Evolutionary conservation across 345 rosid genomes (phyloP), one percentile per base, ranked within the genome.

Genomic region (Pseudoturritis turrita): DNA sequence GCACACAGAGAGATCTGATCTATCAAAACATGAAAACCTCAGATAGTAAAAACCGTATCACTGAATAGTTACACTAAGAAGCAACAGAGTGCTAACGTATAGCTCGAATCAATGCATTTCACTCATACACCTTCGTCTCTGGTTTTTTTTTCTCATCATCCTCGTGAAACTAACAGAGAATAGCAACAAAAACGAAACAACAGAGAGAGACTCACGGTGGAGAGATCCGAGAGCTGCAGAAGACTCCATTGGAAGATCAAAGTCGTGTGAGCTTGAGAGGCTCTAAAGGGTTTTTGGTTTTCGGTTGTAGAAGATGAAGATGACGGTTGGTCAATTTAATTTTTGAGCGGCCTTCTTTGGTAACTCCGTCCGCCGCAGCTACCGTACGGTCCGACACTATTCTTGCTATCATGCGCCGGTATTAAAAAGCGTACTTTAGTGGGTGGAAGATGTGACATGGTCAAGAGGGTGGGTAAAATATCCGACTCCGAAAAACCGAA

Each of bases 171-270:
- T 35, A 57, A 60, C 49, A 36, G 6, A 65, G 10, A 14, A 5
- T 14, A 67, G 31, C 52, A 13, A 21, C 13, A 26, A 22, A 59
- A 7, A 50, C n/a, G n/a, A 33, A 65, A 45, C 40, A 5, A 1
- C 0, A 21, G 40, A 58, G 1, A 21, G 10, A 54, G 23, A 60
- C 68, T 73, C 74, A 95, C 99, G 78, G 68, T 70, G 84, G 63
- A 86, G 77, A 55, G 92, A 89, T 73, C 88, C 91, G 62, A 89
- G 83, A 73, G 80, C 77, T 35, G 87, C 74, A 31, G 87, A 83
- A 68, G 91, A 86, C 64, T 82, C 98, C 98, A 94, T 91, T 33
- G 89, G 44, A 63, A 54, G 71, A 53, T 22, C 23, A 49, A 33
- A 51, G 60, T 29, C 47, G 10, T 19, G 10, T 19, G 70, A 70